Conservation (phyloP, 495 filamentous ascomycete species). For the Lepidopterella palustris region DNA sequence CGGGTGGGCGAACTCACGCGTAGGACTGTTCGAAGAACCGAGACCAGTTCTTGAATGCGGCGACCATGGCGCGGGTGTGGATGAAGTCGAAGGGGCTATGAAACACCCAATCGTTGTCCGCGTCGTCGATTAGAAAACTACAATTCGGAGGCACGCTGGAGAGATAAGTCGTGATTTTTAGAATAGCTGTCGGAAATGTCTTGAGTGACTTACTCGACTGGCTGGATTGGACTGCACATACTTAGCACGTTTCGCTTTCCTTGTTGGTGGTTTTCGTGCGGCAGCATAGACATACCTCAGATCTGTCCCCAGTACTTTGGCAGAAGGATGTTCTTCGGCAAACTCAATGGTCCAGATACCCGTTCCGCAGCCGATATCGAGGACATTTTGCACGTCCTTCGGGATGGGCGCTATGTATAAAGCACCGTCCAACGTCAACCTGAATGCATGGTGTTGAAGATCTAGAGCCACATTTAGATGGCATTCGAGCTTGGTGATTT, state of each 20-base stretch:
- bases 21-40: slow-evolving; percentile 15
- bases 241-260: background rate
- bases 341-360: slow-evolving; percentile 28
- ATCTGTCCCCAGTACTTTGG: slow-evolving; percentile 24
- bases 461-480: slow-evolving; percentile 28
- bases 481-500: background rate
- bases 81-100: slow-evolving; percentile 22
- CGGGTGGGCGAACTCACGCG: background rate
- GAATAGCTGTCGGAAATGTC: too few relatives aligned
- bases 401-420: slow-evolving; percentile 41
- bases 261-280: background rate
- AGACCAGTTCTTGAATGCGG: slow-evolving; percentile 22
- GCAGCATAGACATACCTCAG: slow-evolving; percentile 4
- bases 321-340: slow-evolving; percentile 27
- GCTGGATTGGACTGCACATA: slow-evolving; percentile 18
- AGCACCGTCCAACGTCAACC: slow-evolving; percentile 39
- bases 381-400: slow-evolving; percentile 35
- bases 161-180: background rate
- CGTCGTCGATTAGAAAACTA: slow-evolving; percentile 23
- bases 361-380: slow-evolving; percentile 39
- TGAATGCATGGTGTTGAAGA: slow-evolving; percentile 45
- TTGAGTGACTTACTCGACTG: slow-evolving; percentile 3
- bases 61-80: slow-evolving; percentile 20
- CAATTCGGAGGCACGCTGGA: slow-evolving; percentile 23
- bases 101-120: slow-evolving; percentile 20